Percentiles rank a stretch among this genome's conserved stretches.
These are phyloP conservation scores for Lodderomyces oxycetoniae DNA, from an alignment of 1,139 yeast species.

Conservation along the genomic window DNA sequence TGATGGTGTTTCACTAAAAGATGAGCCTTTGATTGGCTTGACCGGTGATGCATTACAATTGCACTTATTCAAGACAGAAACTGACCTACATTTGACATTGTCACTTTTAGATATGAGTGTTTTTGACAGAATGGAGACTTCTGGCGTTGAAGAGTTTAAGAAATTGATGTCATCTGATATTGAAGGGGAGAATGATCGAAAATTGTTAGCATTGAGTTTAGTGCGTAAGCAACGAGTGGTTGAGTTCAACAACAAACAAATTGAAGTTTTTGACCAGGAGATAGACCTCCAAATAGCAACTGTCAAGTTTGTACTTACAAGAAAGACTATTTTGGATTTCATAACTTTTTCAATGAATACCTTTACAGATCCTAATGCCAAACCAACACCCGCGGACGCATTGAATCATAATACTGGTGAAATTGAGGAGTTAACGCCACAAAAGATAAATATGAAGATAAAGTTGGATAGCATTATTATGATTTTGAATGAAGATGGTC, in stretches of 20 bases:
- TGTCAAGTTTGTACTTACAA: constrained; percentile 67
- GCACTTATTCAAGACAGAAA: constrained; percentile 53
- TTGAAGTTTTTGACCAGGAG: constrained; percentile 76
- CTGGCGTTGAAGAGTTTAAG: constrained; percentile 61
- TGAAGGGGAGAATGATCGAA: constrained; percentile 28
- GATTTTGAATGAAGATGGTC: constrained; percentile 78
- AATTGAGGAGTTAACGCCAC: constrained; percentile 59
- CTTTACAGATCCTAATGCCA: constrained; percentile 76
- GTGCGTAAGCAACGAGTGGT: constrained; percentile 58
- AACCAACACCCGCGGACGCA: constrained; percentile 61
- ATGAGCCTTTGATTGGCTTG: constrained; percentile 69
- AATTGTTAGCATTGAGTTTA: constrained; percentile 62
- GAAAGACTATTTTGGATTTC: constrained; percentile 73
- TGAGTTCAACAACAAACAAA: constrained; percentile 48
- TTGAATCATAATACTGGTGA: constrained; percentile 58
- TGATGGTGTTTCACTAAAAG: constrained; percentile 53
- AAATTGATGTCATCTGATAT: constrained; percentile 65
- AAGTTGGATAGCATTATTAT: constrained; percentile 70
- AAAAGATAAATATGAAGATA: constrained; percentile 65
- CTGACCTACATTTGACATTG: constrained; percentile 64
- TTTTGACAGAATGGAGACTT: constrained; percentile 69
- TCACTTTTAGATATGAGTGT: constrained; percentile 60
- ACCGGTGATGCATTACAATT: constrained; percentile 63
- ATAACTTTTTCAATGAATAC: constrained; percentile 81
- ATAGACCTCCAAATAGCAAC: constrained; percentile 76